Base-by-base conservation (phyloP, 2,329 filamentous ascomycete genomes). In the Niveomyces coronatus region DNA sequence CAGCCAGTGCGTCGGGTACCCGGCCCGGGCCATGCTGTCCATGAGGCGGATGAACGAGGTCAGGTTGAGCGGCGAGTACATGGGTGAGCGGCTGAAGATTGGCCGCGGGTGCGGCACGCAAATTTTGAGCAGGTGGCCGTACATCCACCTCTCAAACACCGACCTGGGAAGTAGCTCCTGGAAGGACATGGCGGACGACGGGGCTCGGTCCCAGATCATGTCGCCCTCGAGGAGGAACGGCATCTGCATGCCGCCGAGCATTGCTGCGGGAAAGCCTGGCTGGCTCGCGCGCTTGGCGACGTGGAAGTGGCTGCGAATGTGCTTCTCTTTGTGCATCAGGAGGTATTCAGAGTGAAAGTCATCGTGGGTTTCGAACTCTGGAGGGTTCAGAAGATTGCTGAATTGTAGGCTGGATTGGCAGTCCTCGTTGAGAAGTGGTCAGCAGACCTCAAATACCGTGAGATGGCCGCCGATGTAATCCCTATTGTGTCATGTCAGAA, bases 381-480 rank as follows among this genome's bases (percentile, higher is more conserved):
- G 45, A 3, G 51, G 45, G 35, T 54, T 55, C n/a, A 53, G 49
- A 3, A 53, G 40, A 14, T 48, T 48, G 24, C 43, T 52, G 22
- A 53, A 54, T 14, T 42, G 42, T 9, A 56, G 30, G 40, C 47
- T 45, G 24, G 52, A 45, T 4, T 9, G n/a, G 30, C 44, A 39
- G 34, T 45, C 35, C 32, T 50, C 44, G n/a, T 43, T 43, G n/a
- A 56, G 46, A 9, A 54, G 22, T 3, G 51, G 53, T 3, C 43
- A 31, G 5, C 34, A 50, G 22, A 49, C 47, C 7, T 54, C 29
- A 24, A 49, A 49, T 5, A 44, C 43, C 4, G 47, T 45, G n/a
- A 56, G 34, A 3, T 49, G 48, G 7, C 53, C 53, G 31, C 53
- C 52, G 14, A 51, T 41, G 37, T 54, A 57, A 35, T 57, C 54